phyloP scores from a whole-genome alignment of 2,329 filamentous ascomycete genomes.

The Colletotrichum acutatum region DNA sequence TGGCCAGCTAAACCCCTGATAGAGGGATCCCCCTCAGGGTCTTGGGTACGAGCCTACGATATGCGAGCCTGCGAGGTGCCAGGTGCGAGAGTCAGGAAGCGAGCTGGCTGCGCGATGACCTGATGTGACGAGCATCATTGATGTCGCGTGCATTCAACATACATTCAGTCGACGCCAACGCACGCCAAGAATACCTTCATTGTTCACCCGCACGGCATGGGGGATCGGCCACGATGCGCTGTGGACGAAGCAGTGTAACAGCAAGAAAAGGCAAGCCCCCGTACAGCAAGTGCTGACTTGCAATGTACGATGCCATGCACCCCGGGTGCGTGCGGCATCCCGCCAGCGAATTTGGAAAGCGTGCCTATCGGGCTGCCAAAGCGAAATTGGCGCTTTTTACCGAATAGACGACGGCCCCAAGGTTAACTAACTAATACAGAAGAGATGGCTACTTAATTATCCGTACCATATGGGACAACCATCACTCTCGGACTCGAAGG shows the following conservation, averaged over 20 bases:
- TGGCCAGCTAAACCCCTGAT: conserved; percentile 9
- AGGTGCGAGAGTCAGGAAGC: conserved; percentile 1
- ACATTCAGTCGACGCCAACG: conserved; percentile 4
- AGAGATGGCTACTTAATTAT: conserved; percentile 12
- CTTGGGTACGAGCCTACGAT: not conserved
- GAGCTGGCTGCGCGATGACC: not conserved
- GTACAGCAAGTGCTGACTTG: conserved; percentile 1
- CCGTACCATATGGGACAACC: not conserved
- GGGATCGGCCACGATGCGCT: conserved; percentile 9
- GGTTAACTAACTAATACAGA: conserved; percentile 13
- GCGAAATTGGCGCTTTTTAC: conserved; percentile 14
- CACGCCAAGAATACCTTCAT: conserved; percentile 9
- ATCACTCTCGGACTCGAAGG: not conserved
- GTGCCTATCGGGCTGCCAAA: conserved; percentile 6
- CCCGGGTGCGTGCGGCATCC: conserved; percentile 13
- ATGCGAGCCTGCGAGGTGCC: not conserved
- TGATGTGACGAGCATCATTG: not conserved
- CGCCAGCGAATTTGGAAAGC: not conserved
- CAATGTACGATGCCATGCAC: not conserved
- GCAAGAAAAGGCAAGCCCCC: not conserved
- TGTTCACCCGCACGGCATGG: not conserved
- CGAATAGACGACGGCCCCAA: conserved; percentile 11
- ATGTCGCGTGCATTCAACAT: conserved; percentile 31
- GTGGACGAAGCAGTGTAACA: not conserved
- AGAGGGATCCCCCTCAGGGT: conserved; percentile 15